phyloP scores from a whole-genome alignment of 148 eudicot genomes.

The Rheum nobile region DNA sequence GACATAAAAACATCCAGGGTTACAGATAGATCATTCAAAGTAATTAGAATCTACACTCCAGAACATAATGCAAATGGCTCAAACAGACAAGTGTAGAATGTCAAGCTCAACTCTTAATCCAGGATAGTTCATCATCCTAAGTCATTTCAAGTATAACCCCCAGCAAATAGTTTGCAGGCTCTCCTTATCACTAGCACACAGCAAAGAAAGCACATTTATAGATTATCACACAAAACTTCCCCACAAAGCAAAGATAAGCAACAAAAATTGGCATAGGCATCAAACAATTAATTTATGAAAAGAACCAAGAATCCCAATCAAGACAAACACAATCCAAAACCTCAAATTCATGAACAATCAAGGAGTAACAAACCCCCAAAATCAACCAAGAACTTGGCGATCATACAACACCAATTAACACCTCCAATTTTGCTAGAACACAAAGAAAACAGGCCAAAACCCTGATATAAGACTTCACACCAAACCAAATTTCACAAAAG shows the following conservation, averaged over 20 bases:
- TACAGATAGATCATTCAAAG: background rate
- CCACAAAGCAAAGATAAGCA: background rate
- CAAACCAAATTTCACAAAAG: background rate
- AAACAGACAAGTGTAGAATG: background rate
- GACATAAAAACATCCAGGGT: background rate
- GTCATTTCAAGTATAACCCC: background rate
- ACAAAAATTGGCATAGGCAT: background rate
- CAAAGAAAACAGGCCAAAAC: background rate
- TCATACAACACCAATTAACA: background rate
- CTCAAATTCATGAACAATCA: background rate
- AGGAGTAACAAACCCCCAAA: background rate
- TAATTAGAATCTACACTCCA: background rate
- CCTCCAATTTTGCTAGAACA: background rate
- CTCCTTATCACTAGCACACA: background rate
- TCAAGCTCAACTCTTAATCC: background rate
- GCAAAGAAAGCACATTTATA: background rate
- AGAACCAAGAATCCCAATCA: background rate
- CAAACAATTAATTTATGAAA: background rate
- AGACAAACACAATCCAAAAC: background rate
- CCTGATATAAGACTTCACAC: background rate
- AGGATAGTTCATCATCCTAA: background rate
- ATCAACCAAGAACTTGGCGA: background rate
- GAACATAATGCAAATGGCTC: background rate
- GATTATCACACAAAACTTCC: background rate
- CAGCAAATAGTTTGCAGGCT: background rate